Conservation (phyloP, 306 rosid genomes). For the Ziziphus jujuba region DNA sequence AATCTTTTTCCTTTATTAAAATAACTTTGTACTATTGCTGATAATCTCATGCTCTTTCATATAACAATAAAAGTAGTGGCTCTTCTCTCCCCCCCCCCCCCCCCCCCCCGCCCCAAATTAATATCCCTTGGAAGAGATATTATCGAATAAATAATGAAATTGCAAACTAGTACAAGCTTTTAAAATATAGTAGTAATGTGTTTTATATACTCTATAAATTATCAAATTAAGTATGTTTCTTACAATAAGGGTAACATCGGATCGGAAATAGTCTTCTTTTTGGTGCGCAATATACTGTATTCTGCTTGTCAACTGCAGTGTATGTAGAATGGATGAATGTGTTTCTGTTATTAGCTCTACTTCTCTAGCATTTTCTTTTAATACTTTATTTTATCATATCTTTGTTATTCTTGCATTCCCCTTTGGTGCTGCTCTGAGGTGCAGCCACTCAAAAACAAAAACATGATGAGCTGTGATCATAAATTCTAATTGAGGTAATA, state of each 20-base stretch:
- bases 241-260: too few relatives aligned
- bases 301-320: background rate
- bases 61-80: background rate
- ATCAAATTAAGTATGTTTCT: background rate
- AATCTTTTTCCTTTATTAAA: constrained; percentile 5
- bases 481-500: constrained; percentile 20
- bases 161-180: background rate
- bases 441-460: constrained; percentile 7
- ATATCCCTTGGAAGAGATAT: background rate
- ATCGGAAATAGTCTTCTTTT: background rate
- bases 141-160: background rate
- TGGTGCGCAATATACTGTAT: background rate
- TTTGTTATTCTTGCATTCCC: background rate
- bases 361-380: background rate
- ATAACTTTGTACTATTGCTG: background rate
- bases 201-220: background rate
- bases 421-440: background rate
- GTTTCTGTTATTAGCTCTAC: background rate
- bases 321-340: background rate
- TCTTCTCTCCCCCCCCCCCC: background rate
- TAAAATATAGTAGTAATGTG: background rate
- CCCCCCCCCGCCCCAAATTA: too few relatives aligned
- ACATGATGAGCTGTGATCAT: constrained; percentile 10
- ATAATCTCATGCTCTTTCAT: background rate
- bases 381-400: background rate